Base-by-base conservation (phyloP, 2,329 filamentous ascomycete genomes). In the Xylaria sp. region DNA sequence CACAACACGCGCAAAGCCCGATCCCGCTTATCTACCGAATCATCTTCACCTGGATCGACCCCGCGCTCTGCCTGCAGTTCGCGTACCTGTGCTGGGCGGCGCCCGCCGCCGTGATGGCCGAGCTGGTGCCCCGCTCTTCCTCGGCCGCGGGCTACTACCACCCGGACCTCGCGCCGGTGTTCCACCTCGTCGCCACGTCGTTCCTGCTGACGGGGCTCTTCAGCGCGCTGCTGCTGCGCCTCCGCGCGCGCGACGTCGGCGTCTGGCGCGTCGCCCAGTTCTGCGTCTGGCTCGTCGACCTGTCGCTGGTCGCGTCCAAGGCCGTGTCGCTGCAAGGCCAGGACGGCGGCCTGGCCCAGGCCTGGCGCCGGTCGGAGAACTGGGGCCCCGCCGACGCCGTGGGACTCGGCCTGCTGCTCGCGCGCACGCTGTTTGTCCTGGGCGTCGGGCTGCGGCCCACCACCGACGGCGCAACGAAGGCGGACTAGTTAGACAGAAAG, bases 1-100 rank as follows among this genome's bases (percentile, higher is more conserved):
- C 44, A 44, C 48, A 39, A 57, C 45, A 18, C 42, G 54, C 51
- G 40, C 46, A 44, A 53, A 26, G 22, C 49, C 22, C 40, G 44
- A 49, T 34, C 41, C 39, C 29, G 29, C 29, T 34, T 34, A 34
- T 34, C 29, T 34, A 34, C 11, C 29, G 29, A 40, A 39, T 16
- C 42, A 39, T 34, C 34, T 40, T 34, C 29, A 29, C 26, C 16
- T 17, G 38, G 7, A 18, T 37, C 39, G 11, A 9, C 19, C 13
- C 13, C 16, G 19, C 16, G 11, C 26, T 17, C 16, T 18, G 19
- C 24, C 20, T 21, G 9, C 13, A 42, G 19, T 11, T 21, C n/a
- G 41, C 19, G 16, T 24, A 44, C 21, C 17, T 26, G 7, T n/a
- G 18, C 16, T 22, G 13, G 20, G 21, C 41, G 24, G 7, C 24